A percentile compares a stretch with the other conserved stretches of the same genome.
phyloP scores from a whole-genome alignment of 805 yeast species.

The Alloascoidea africana region DNA sequence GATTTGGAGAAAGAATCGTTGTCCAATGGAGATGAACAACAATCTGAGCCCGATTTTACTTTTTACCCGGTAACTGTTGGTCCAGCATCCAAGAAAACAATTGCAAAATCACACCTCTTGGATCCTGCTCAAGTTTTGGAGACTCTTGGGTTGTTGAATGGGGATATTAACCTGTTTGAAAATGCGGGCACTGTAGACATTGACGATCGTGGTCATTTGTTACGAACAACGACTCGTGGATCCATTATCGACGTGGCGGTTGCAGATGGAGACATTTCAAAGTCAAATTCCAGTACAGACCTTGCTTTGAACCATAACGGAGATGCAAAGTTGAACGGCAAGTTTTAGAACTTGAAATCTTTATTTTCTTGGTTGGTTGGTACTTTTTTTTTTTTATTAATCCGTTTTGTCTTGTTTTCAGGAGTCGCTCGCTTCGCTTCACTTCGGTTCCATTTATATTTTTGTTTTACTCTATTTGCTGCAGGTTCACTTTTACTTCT shows the following conservation, averaged over 20 bases:
- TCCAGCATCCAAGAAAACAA: constrained; percentile 75
- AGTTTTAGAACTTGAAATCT: background rate
- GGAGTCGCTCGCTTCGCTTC: too few relatives aligned
- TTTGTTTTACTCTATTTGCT: too few relatives aligned
- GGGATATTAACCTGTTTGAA: constrained; percentile 66
- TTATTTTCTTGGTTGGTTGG: too few relatives aligned
- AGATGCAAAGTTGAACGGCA: background rate
- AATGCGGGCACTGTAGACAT: constrained; percentile 63
- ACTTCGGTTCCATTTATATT: too few relatives aligned
- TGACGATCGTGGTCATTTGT: constrained; percentile 61
- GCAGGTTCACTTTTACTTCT: too few relatives aligned
- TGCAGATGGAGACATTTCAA: background rate
- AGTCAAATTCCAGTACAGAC: background rate
- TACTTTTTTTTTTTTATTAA: too few relatives aligned
- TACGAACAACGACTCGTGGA: background rate
- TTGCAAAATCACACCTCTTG: constrained; percentile 71
- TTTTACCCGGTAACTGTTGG: constrained; percentile 85
- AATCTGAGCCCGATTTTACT: constrained; percentile 27
- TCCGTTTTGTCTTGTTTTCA: too few relatives aligned
- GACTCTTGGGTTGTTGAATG: constrained; percentile 64
- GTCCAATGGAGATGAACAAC: constrained; percentile 8
- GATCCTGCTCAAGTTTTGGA: constrained; percentile 80
- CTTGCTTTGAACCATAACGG: too few relatives aligned
- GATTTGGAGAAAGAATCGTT: constrained; percentile 25
- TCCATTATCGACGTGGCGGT: too few relatives aligned